Evolutionary conservation across 1,139 yeast species (phyloP).

Genomic region (Hyphopichia fennica): DNA sequence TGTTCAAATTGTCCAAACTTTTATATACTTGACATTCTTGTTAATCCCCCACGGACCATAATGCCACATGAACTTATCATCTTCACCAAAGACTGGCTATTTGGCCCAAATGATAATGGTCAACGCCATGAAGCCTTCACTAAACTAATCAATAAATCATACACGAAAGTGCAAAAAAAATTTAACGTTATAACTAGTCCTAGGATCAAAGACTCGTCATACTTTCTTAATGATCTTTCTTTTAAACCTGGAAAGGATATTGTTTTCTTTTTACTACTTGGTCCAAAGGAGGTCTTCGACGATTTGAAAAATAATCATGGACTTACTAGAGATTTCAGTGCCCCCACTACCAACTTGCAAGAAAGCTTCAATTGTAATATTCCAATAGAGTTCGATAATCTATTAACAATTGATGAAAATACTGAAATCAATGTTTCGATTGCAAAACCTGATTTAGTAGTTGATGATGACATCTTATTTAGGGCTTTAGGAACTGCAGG

Average conservation of each 20-base stretch:
- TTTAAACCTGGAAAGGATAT: conserved; percentile 20
- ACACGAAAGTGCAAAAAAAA: conserved; percentile 43
- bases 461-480: conserved; percentile 16
- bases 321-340: conserved; percentile 21
- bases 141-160: conserved; percentile 46
- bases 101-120: conserved; percentile 8
- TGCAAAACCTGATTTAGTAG: conserved; percentile 17
- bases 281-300: conserved; percentile 20
- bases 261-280: conserved; percentile 27
- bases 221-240: conserved; percentile 27
- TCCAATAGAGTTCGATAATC: conserved; percentile 15
- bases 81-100: conserved; percentile 25
- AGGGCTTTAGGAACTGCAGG: conserved; percentile 48
- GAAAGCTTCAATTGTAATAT: conserved; percentile 30
- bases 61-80: conserved; percentile 24
- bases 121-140: conserved; percentile 16
- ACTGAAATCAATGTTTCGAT: conserved; percentile 15
- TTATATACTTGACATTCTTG: not conserved
- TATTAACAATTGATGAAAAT: conserved; percentile 14
- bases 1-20: too few relatives aligned
- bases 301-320: conserved; percentile 13
- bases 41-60: not conserved
- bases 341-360: conserved; percentile 14
- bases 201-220: conserved; percentile 33
- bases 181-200: conserved; percentile 43